Evolutionary conservation across 208 protist genomes (phyloP), one percentile per base, ranked within the genome.

Genomic region (Polymyxa betae): DNA sequence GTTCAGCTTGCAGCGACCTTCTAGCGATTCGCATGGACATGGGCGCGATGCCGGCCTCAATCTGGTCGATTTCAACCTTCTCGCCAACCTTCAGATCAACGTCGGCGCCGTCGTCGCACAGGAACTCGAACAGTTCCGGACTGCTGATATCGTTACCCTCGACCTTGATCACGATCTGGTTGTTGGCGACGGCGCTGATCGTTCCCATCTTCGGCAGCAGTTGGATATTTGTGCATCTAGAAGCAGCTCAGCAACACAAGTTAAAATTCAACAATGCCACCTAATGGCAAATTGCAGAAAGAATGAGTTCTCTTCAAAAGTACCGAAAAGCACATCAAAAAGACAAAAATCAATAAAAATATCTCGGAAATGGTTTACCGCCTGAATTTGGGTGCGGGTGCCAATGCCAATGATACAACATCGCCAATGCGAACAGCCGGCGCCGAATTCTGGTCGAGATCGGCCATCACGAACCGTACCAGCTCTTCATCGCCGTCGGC

Each of bases 141-240:
- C 35, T 12, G 72, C 35, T 20, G n/a, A 38, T 20, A 5, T 82
- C 16, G 35, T 35, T 82, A 5, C 35, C 72, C 35, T 82, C 72
- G 72, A 82, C 72, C 72, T 82, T 82, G 72, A 82, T 43, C n/a
- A 82, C 72, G 72, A 82, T 43, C 72, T 82, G 72, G 72, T 82
- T 43, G 16, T 82, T 5, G 12, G 40, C 72, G 35, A 45, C 35
- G 12, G 5, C 72, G 35, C 35, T 45, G 16, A 82, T n/a, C 35
- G 35, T 82, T 43, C 72, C 72, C 5, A 82, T 35, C 72, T 82
- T 82, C 16, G 72, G 72, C 16, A 5, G 12, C n/a, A 40, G 72
- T 35, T n/a, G 72, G 35, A 82, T 82, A 43, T 82, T 82, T 5
- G 72, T 20, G 54, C 20, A 16, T 32, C n/a, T n/a, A n/a, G n/a